Evolutionary conservation across 1,284 basidiomycete species (phyloP), one percentile per base, ranked within the genome.

Genomic region (Ganoderma leucocontextum): DNA sequence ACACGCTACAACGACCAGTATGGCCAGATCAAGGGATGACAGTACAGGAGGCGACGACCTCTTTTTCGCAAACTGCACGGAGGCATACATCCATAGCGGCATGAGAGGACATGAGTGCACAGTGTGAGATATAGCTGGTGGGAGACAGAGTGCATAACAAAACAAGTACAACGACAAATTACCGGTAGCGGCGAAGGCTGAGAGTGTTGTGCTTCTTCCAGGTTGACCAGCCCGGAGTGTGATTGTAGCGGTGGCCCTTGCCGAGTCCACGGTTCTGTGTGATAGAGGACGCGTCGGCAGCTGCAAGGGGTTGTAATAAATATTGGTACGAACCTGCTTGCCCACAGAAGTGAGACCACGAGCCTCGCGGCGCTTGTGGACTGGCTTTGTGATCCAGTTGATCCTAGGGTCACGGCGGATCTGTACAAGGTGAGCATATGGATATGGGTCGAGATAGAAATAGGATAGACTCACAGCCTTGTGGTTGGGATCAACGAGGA

Each of bases 191-290:
- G 80, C 95, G 95, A 79, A 98, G 92, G 81, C 95, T 96, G 87
- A 98, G 95, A 60, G 96, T 97, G 89, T 98, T 98, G 93, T 98
- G 94, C 83, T 89, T 96, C 84, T 95, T 95, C 95, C 96, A 99
- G 83, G 94, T 95, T 33, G 95, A 92, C 77, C 92, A 90, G 78
- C 92, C 91, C 68, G 95, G 95, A 71, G 93, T 92, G 83, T 99
- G 95, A 87, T 98, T 98, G 95, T 95, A 88, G 75, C 92, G 91
- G 81, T 95, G 91, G 68, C 98, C 98, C 85, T 99, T 99, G 87
- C 96, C 97, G 78, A 98, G 83, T 78, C 95, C 95, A 83, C 95
- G 93, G 85, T 95, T 95, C 92, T 94, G 75, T 49, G 15, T 35
- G 25, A 65, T 35, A 19, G 38, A 64, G 7, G 57, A 4, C 2